Evolutionary conservation across 257 asterid genomes (phyloP).

Genomic region (Przewalskia tangutica): DNA sequence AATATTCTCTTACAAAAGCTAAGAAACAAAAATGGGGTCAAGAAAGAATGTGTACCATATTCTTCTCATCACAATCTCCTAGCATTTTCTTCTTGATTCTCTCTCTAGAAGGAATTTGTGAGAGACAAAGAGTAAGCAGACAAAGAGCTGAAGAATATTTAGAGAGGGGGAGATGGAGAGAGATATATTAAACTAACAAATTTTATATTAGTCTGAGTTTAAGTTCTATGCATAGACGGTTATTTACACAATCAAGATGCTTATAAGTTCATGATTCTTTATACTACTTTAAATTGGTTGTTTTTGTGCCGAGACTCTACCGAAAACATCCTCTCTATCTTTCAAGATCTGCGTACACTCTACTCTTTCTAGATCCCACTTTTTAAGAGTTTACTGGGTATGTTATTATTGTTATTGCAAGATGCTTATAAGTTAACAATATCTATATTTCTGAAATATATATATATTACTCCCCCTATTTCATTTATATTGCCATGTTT

Average conservation of each 20-base stretch:
- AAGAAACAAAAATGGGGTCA: conserved; percentile 44
- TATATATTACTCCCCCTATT: too few relatives aligned
- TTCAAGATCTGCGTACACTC: too few relatives aligned
- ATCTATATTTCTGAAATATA: too few relatives aligned
- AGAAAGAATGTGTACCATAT: conserved; percentile 30
- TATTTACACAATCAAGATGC: too few relatives aligned
- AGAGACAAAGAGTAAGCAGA: conserved; percentile 38
- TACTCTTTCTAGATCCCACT: too few relatives aligned
- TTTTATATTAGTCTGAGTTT: not conserved
- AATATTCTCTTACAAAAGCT: conserved; percentile 73
- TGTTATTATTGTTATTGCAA: too few relatives aligned
- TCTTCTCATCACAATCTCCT: conserved; percentile 34
- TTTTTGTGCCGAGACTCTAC: too few relatives aligned
- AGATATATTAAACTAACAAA: not conserved
- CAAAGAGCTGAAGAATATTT: conserved; percentile 13
- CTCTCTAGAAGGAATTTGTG: conserved; percentile 27
- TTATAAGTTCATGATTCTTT: not conserved
- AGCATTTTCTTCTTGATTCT: conserved; percentile 18
- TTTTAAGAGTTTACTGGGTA: too few relatives aligned
- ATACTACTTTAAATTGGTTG: too few relatives aligned
- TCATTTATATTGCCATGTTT: too few relatives aligned
- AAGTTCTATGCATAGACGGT: not conserved
- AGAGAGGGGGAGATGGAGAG: not conserved
- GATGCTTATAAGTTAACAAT: too few relatives aligned
- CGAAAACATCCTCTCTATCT: too few relatives aligned